Evolutionary conservation across 1,139 yeast genomes (phyloP), one percentile per base, ranked within the genome.

Genomic region (Taphrina pruni): DNA sequence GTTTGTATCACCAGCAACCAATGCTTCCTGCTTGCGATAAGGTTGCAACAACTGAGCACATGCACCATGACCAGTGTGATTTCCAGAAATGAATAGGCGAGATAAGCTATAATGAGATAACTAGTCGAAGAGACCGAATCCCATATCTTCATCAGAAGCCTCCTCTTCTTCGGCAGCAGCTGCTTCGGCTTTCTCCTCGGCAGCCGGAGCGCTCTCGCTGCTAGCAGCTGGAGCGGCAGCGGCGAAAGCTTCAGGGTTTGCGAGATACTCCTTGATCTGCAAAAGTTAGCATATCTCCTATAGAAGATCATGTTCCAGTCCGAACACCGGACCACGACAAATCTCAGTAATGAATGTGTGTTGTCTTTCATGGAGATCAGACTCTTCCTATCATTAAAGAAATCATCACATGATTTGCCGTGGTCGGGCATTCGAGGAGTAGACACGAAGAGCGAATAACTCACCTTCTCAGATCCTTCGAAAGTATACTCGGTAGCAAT

Each of bases 201-300:
- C 85, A 74, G 87, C 83, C 73, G 86, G 81, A 76, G 88, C 87
- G 20, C 38, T 35, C 36, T 54, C 60, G 14, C 54, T 32, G 38
- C 60, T 38, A n/a, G 67, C 67, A 9, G 67, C 61, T 14, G 67
- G 61, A 77, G 89, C 88, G 78, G 88, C 86, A 76, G 97, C 96
- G 83, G 95, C 98, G 83, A 96, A 96, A 83, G 97, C 97, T 78
- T 96, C 97, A 82, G 99, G 99, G 90, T 94, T 94, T 85, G 97
- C 98, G 80, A 94, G 86, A 86, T 98, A 90, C 89, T 94, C 99
- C 89, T 91, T 91, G 86, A 95, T 88, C 72, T 71, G 64, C 6
- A 21, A 17, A 48, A 17, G 65, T 62, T 35, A 66, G 64, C 58
- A 12, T n/a, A 2, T 12, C 20, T 45, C 48, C 48, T 14, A 11